Evolutionary conservation across 1,284 basidiomycete species (phyloP).

Genomic region (Cutaneotrichosporon mucoides): DNA sequence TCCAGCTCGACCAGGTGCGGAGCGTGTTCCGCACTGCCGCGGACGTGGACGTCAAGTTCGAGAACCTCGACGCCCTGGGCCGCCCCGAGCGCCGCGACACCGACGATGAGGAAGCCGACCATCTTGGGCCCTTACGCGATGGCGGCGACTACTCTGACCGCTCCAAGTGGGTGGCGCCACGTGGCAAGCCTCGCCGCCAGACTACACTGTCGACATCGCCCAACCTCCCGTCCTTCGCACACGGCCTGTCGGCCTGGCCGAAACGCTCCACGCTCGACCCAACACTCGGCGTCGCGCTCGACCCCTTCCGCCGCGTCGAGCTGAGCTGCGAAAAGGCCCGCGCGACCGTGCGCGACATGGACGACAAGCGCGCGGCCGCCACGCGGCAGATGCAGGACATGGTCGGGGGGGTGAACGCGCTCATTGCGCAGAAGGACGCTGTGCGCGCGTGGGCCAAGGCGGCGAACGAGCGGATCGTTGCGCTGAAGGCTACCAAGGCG

Average conservation of each 20-base stretch:
- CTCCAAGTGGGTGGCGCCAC: not conserved
- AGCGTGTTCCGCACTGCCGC: conserved; percentile 24
- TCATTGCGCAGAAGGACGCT: conserved; percentile 28
- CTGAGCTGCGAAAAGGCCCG: conserved; percentile 18
- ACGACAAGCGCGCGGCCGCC: conserved; percentile 4
- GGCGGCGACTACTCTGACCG: conserved; percentile 2
- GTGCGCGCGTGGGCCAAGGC: conserved; percentile 27
- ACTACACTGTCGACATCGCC: conserved; percentile 3
- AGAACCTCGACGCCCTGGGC: conserved; percentile 16
- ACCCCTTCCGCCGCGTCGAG: conserved; percentile 30
- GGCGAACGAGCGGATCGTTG: conserved; percentile 13
- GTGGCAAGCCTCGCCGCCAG: conserved; percentile 7
- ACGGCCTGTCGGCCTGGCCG: conserved; percentile 25
- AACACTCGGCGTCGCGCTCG: conserved; percentile 19
- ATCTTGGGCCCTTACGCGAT: not conserved
- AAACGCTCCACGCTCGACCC: conserved; percentile 31
- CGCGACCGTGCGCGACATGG: conserved; percentile 8
- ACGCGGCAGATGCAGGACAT: conserved; percentile 19
- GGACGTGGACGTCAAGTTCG: conserved; percentile 30
- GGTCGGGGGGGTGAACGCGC: conserved; percentile 22
- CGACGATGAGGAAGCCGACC: conserved; percentile 10
- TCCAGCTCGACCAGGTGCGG: conserved; percentile 31
- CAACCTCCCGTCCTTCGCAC: conserved; percentile 13
- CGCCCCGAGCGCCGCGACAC: not conserved
- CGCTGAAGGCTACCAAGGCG: conserved; percentile 8